These are phyloP conservation scores for Metschnikowia lunata DNA, from an alignment of 805 yeast species.

Conservation along the genomic window DNA sequence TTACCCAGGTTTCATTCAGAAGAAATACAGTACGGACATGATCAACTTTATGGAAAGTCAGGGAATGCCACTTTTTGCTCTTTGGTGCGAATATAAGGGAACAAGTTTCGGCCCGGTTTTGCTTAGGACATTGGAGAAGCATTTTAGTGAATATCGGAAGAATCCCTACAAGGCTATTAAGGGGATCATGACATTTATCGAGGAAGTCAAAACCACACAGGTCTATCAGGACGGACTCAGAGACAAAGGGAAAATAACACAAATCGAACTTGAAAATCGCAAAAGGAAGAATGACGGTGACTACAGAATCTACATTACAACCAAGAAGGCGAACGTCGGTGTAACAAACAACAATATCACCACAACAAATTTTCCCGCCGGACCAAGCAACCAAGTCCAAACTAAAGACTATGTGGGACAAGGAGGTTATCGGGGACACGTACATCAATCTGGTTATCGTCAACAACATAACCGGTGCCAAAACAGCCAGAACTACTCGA, in stretches of 20 bases:
- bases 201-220: background rate
- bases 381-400: no score
- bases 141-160: background rate
- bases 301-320: no score
- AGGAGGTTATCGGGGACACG: background rate
- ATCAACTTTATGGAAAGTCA: background rate
- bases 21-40: no score
- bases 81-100: background rate
- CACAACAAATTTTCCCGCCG: no score
- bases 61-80: background rate
- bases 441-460: background rate
- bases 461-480: background rate
- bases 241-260: background rate
- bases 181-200: background rate
- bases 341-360: no score
- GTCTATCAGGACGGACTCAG: background rate
- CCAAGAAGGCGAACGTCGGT: no score
- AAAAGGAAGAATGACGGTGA: background rate
- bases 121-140: background rate
- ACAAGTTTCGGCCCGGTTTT: background rate
- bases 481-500: background rate
- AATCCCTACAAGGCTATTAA: background rate
- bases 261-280: background rate
- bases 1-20: background rate
- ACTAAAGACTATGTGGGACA: no score